Conservation (phyloP, 257 asterid species). For the Paraleonurus japonicus region DNA sequence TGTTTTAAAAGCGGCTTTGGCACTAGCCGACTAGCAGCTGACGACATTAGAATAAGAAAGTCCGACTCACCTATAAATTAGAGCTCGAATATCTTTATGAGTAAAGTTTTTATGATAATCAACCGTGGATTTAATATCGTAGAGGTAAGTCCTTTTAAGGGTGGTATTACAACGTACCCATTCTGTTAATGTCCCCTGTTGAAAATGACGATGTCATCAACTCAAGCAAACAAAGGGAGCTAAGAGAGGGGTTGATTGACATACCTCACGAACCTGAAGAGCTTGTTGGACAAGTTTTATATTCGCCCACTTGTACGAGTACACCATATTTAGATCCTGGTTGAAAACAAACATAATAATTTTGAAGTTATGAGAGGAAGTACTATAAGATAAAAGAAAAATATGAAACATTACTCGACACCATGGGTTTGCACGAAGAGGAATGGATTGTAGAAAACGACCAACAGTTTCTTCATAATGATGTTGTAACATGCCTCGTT, state of each 20-base stretch:
- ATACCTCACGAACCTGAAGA: conserved; percentile 2
- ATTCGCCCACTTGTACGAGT: conserved; percentile 21
- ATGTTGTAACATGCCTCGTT: background rate
- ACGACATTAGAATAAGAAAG: background rate
- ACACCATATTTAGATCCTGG: conserved; percentile 9
- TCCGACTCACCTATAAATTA: conserved; percentile 17
- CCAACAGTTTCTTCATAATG: conserved; percentile 4
- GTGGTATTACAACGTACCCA: conserved; percentile 31
- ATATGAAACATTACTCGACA: conserved; percentile 26
- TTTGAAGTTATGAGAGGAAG: background rate
- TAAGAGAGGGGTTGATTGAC: background rate
- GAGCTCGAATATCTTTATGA: conserved; percentile 5
- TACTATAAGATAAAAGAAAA: background rate
- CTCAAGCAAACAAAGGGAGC: background rate
- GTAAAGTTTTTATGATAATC: background rate
- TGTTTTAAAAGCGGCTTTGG: too few species aligned
- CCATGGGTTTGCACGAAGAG: conserved; percentile 13
- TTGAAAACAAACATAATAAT: background rate
- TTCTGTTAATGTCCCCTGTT: conserved; percentile 26
- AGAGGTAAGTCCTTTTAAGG: background rate
- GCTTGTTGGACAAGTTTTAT: conserved; percentile 28
- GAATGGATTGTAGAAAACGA: conserved; percentile 2
- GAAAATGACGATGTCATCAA: background rate
- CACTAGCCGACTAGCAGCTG: background rate
- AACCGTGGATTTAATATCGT: background rate